Evolutionary conservation across 2,329 filamentous ascomycete species (phyloP), one percentile per base, ranked within the genome.

Genomic region (Epichloe elymi): DNA sequence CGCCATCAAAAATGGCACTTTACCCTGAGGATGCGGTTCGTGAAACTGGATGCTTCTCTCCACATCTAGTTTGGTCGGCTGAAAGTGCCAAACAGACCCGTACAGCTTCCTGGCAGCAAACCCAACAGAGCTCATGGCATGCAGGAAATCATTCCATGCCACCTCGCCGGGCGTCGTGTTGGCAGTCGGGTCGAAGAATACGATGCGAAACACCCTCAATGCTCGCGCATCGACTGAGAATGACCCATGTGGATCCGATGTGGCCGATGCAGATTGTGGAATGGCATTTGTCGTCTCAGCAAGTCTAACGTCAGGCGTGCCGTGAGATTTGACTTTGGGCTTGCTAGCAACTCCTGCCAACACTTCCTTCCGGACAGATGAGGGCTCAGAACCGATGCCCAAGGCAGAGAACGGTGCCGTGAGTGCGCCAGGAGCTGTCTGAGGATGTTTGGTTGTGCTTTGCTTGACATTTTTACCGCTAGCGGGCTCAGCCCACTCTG

Each of bases 61-160:
- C 0, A 71, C 65, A 49, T 73, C 67, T 20, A 70, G 53, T 3
- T 56, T 57, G 4, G 59, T 59, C 3, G 73, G 74, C 14, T 65
- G 67, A 54, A 83, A 83, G 11, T 80, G 74, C 80, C 80, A 83
- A 0, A 74, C 74, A 1, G 75, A 82, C 0, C 78, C 77, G 53
- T 80, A 79, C 0, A 82, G 66, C 61, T 83, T 82, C 61, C 78
- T 65, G 0, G 70, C 69, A 0, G 57, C 53, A 49, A 83, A 80
- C 0, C 77, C 79, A 0, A 68, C 66, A 0, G 65, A 65, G 0
- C 57, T 56, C 73, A 81, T 74, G 0, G 76, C 75, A 51, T 74
- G 69, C 0, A 80, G 57, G 49, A 80, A 76, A 48, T 80, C 76
- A 1, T 57, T 63, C 78, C 76, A 82, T 0, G 66, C 46, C 0